Evolutionary conservation across 2,329 filamentous ascomycete species (phyloP).

Genomic region (Penicillium sp.): DNA sequence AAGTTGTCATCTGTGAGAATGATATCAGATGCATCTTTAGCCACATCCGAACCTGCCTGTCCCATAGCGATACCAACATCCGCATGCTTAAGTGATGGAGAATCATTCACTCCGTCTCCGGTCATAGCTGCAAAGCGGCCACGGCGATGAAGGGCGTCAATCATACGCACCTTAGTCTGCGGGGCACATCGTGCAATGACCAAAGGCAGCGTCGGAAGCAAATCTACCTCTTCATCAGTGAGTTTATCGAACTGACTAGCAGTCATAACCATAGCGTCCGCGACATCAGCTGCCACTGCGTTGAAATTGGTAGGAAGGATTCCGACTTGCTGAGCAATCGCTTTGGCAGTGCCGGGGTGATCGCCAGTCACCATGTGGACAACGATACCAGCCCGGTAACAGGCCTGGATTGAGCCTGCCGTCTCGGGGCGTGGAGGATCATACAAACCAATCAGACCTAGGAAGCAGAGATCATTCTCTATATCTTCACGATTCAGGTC

Average conservation of each 20-base stretch:
- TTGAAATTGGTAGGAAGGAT: constrained; percentile 65
- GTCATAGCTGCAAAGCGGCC: constrained; percentile 76
- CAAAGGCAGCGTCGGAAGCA: constrained; percentile 52
- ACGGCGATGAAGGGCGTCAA: constrained; percentile 57
- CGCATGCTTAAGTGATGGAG: constrained; percentile 39
- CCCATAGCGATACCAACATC: no score
- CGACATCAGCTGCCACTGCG: constrained; percentile 55
- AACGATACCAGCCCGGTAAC: constrained; percentile 55
- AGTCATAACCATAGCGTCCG: constrained; percentile 66
- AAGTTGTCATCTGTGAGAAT: no score
- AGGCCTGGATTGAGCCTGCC: no score
- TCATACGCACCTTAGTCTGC: constrained; percentile 75
- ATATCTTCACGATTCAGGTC: no score
- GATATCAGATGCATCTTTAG: no score
- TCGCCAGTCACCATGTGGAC: constrained; percentile 83
- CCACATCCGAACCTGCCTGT: no score
- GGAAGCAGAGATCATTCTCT: no score
- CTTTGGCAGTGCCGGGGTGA: constrained; percentile 71
- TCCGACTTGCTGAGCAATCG: constrained; percentile 73
- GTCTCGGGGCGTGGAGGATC: constrained; percentile 70
- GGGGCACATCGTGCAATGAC: constrained; percentile 52
- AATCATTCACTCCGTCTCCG: constrained; percentile 82
- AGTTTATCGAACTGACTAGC: constrained; percentile 75
- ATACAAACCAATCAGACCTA: no score
- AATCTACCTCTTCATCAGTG: constrained; percentile 67